Percentiles rank a stretch among this genome's conserved stretches.
These are phyloP conservation scores for Eucalyptus shirleyi DNA, from an alignment of 345 rosid species.

Conservation along the genomic window DNA sequence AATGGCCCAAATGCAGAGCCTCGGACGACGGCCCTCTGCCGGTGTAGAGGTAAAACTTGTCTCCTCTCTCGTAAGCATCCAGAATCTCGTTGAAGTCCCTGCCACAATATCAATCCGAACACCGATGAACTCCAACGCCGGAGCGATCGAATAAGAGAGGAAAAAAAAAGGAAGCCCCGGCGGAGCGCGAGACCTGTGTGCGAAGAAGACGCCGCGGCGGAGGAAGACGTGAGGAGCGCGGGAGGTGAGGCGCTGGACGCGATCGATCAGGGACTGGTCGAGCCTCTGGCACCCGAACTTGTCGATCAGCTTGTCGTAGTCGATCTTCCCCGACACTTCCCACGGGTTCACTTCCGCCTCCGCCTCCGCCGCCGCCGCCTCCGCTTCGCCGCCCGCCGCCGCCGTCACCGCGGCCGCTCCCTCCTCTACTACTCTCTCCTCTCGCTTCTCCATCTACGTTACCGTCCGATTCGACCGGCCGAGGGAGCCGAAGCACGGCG, in stretches of 20 bases:
- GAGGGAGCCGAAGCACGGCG: neutral
- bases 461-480: neutral
- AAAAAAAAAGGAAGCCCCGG: neutral
- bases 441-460: neutral
- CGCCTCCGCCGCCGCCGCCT: conserved; percentile 3
- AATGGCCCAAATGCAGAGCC: conserved; percentile 86
- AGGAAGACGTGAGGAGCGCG: conserved; percentile 74
- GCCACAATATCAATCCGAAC: neutral
- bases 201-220: conserved; percentile 91
- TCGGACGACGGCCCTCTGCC: conserved; percentile 97
- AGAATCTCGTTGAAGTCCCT: conserved; percentile 70
- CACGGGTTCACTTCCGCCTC: conserved; percentile 86
- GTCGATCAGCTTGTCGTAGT: conserved; percentile 86
- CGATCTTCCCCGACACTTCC: conserved; percentile 79
- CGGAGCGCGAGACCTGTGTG: conserved; percentile 36
- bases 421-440: neutral
- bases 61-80: conserved; percentile 72
- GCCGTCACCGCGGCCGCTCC: neutral
- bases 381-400: conserved; percentile 14
- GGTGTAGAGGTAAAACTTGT: conserved; percentile 81
- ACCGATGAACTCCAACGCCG: neutral
- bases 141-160: neutral
- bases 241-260: conserved; percentile 66
- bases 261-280: conserved; percentile 40
- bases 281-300: conserved; percentile 83